Evolutionary conservation across 2,329 filamentous ascomycete species (phyloP).

Genomic region (Orbilia ellipsospora): DNA sequence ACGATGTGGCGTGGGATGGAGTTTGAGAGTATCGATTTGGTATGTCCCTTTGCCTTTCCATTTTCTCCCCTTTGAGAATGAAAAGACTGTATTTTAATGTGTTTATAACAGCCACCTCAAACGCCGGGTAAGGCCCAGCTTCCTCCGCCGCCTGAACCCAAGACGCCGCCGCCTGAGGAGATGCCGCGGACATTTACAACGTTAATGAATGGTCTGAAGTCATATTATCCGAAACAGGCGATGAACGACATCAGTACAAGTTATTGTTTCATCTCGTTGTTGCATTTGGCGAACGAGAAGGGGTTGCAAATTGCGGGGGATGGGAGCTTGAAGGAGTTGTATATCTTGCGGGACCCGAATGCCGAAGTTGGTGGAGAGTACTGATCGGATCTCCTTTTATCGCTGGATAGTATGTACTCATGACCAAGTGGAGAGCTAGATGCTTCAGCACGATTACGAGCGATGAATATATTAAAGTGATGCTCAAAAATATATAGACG

Average conservation of each 20-base stretch:
- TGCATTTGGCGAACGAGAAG: slow-evolving; percentile 94
- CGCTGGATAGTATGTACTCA: too few species aligned
- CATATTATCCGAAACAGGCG: slow-evolving; percentile 83
- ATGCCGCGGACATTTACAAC: slow-evolving; percentile 76
- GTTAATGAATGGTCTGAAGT: slow-evolving; percentile 88
- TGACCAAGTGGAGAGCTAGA: too few species aligned
- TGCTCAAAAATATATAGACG: too few species aligned
- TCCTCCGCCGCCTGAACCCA: slow-evolving; percentile 61
- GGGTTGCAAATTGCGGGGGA: slow-evolving; percentile 79
- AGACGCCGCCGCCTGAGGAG: slow-evolving; percentile 58
- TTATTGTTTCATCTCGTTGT: slow-evolving; percentile 89
- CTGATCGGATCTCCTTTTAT: background rate
- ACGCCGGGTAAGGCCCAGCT: slow-evolving; percentile 58
- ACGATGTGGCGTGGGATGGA: slow-evolving; percentile 76
- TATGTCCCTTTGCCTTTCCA: slow-evolving; percentile 3
- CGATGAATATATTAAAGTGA: background rate
- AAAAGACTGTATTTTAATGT: background rate
- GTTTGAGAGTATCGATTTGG: slow-evolving; percentile 63
- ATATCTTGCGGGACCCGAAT: slow-evolving; percentile 65
- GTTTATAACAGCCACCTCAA: slow-evolving; percentile 54
- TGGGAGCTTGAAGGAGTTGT: slow-evolving; percentile 64
- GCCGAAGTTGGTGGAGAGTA: slow-evolving; percentile 61
- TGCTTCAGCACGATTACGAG: too few species aligned
- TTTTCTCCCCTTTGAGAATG: background rate
- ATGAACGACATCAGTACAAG: slow-evolving; percentile 96